A percentile compares a stretch with the other conserved stretches of the same genome.
Evolutionary conservation across 2,329 filamentous ascomycete genomes (phyloP).

Genomic region (Rasamsonia emersonii): DNA sequence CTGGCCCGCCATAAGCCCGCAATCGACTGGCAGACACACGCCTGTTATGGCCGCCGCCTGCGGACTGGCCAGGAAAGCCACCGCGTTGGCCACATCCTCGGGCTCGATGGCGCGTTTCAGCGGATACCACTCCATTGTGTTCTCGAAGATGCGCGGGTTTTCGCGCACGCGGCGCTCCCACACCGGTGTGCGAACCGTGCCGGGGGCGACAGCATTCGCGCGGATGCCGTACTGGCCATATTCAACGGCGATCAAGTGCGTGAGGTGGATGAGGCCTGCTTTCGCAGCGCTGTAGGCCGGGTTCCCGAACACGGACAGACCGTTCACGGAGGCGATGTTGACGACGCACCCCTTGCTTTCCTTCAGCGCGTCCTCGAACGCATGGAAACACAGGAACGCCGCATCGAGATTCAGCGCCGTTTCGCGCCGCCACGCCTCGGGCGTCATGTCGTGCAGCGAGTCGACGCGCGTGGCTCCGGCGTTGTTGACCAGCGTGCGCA

Average conservation of each 20-base stretch:
- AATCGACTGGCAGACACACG: conserved; percentile 16
- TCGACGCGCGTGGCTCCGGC: conserved; percentile 16
- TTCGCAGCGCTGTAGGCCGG: conserved; percentile 31
- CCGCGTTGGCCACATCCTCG: conserved; percentile 18
- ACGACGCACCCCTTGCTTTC: conserved; percentile 9
- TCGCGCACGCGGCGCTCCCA: conserved; percentile 11
- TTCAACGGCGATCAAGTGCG: conserved; percentile 25
- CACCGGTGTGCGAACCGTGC: conserved; percentile 12
- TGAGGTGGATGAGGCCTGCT: conserved; percentile 33
- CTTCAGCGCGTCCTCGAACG: conserved; percentile 12
- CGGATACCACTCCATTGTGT: conserved; percentile 16
- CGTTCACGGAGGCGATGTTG: conserved; percentile 16
- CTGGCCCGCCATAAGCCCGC: conserved; percentile 16
- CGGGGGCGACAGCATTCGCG: conserved; percentile 29
- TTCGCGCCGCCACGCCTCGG: conserved; percentile 12
- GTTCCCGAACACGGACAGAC: conserved; percentile 14
- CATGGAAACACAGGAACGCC: conserved; percentile 13
- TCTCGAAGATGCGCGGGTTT: conserved; percentile 7
- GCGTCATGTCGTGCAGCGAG: conserved; percentile 15
- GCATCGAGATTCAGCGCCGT: conserved; percentile 14
- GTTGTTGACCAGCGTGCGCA: conserved; percentile 20
- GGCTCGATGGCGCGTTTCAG: conserved; percentile 14
- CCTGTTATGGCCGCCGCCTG: conserved; percentile 9
- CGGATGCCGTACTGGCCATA: conserved; percentile 29
- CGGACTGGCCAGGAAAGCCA: conserved; percentile 10